phyloP scores from a whole-genome alignment of 2,329 filamentous ascomycete genomes.

The Xylaria sp. region DNA sequence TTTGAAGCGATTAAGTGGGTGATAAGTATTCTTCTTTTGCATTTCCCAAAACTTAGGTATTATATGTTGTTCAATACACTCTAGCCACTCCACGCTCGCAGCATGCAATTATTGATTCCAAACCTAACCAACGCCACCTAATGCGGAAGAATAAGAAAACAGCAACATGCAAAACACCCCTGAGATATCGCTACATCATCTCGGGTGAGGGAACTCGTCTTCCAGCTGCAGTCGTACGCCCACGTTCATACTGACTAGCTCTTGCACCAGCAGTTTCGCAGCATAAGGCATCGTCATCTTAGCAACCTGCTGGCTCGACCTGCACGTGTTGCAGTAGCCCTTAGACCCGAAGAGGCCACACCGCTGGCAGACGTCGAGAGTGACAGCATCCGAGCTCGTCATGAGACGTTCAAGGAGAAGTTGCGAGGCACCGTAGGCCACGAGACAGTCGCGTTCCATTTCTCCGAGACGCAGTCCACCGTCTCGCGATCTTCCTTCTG shows the following conservation, averaged over 20 bases:
- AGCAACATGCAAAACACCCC: not conserved
- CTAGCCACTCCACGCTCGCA: constrained; percentile 29
- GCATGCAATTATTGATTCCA: constrained; percentile 24
- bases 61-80: constrained; percentile 11
- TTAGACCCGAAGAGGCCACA: constrained; percentile 97
- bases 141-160: constrained; percentile 35
- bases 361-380: constrained; percentile 91
- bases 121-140: constrained; percentile 41
- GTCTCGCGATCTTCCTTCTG: constrained; percentile 91
- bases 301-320: constrained; percentile 83
- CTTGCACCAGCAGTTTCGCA: constrained; percentile 94
- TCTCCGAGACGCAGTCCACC: constrained; percentile 94
- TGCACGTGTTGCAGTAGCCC: constrained; percentile 93
- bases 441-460: constrained; percentile 98
- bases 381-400: constrained; percentile 90
- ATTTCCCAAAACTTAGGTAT: not conserved
- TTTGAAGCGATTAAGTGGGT: not conserved
- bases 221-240: constrained; percentile 88
- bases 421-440: constrained; percentile 95
- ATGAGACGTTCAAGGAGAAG: constrained; percentile 92
- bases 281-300: constrained; percentile 98
- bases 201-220: constrained; percentile 86
- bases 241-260: constrained; percentile 99
- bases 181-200: constrained; percentile 34
- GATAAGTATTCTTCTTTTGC: not conserved